Conservation (phyloP, 2,329 filamentous ascomycete species). For the Massarina eburnea region DNA sequence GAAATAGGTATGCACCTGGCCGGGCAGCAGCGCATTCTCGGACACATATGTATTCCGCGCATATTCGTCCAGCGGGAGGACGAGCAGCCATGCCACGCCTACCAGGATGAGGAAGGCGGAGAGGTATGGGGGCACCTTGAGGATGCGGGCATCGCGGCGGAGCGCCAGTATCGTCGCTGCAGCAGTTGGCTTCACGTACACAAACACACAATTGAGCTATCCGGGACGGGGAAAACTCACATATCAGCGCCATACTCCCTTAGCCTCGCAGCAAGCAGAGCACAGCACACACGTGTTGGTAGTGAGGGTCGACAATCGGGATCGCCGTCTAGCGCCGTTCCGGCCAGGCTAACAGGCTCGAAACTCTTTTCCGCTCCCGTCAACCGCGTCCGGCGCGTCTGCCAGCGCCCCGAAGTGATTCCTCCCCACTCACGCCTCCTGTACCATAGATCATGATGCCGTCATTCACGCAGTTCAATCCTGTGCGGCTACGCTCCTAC, state of each 20-base stretch:
- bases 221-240: conserved; percentile 19
- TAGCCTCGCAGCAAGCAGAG: conserved; percentile 3
- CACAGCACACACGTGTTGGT: not conserved
- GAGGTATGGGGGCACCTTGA: conserved; percentile 83
- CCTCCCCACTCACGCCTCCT: conserved; percentile 4
- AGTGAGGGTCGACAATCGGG: not conserved
- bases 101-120: conserved; percentile 82
- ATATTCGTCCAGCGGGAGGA: conserved; percentile 88
- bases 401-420: not conserved
- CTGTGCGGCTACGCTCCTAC: conserved; percentile 75
- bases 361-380: not conserved
- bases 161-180: conserved; percentile 64
- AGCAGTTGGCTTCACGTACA: conserved; percentile 4
- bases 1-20: conserved; percentile 98
- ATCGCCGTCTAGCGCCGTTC: conserved; percentile 11
- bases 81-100: conserved; percentile 84
- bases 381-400: conserved; percentile 11
- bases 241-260: conserved; percentile 37
- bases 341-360: not conserved
- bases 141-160: conserved; percentile 76
- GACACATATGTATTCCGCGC: conserved; percentile 94
- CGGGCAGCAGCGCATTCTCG: conserved; percentile 92
- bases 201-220: not conserved
- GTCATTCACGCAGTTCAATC: conserved; percentile 64
- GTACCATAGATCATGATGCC: conserved; percentile 33